These are phyloP conservation scores for Kernera saxatilis DNA, from an alignment of 345 rosid species.

Conservation along the genomic window DNA sequence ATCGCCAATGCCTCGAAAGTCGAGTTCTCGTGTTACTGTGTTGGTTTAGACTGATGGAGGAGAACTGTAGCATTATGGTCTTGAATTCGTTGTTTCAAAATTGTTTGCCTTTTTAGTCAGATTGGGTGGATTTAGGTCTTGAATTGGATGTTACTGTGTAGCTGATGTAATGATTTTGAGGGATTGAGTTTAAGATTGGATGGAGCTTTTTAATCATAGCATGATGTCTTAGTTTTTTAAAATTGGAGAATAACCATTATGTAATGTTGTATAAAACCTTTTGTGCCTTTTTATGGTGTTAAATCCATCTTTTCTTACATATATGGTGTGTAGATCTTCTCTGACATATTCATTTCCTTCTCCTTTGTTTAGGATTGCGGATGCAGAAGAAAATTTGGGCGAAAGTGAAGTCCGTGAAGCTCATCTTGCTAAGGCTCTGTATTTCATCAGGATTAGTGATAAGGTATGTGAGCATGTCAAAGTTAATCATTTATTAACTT, in stretches of 20 bases:
- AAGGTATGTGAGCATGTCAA: slow-evolving; percentile 45
- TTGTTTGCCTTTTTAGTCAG: neutral
- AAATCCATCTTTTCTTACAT: neutral
- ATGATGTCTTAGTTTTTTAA: neutral
- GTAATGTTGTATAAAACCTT: neutral
- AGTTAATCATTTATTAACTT: neutral
- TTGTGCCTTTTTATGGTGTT: neutral
- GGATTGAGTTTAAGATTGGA: neutral
- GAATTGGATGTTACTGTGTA: neutral
- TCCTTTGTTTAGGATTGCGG: slow-evolving; percentile 64
- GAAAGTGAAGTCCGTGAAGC: slow-evolving; percentile 99
- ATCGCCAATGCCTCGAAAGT: neutral
- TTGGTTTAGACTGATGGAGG: neutral
- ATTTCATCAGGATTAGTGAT: slow-evolving; percentile 77
- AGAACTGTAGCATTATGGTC: neutral
- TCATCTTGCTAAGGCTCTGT: slow-evolving; percentile 90
- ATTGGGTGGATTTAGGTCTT: neutral
- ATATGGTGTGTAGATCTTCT: neutral
- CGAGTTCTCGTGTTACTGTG: neutral
- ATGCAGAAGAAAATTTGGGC: slow-evolving; percentile 96
- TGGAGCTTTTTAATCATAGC: neutral
- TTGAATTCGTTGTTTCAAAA: neutral
- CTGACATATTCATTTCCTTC: neutral
- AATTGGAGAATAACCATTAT: neutral
- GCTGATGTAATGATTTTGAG: slow-evolving; percentile 1